Evolutionary conservation across 1,139 yeast species (phyloP), one percentile per base, ranked within the genome.

Genomic region (Scheffersomyces parashehatae): DNA sequence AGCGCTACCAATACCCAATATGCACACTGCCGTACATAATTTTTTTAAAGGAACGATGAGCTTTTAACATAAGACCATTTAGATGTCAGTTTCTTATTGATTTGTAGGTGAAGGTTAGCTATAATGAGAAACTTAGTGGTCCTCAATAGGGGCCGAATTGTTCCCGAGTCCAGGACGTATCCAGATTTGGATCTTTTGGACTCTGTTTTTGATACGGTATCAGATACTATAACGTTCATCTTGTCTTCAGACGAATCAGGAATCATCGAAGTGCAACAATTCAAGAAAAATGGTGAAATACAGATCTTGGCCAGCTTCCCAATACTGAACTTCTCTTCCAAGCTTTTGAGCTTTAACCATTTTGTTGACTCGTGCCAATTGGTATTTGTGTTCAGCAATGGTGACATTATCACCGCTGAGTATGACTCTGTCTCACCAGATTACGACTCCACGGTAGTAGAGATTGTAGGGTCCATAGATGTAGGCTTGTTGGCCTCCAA

Each of bases 381-480:
- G 43, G 73, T 85, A 2, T 75, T 85, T 47, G 82, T 85, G 2
- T 79, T 85, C 47, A 70, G 68, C 42, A 76, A 77, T 52, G 95
- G 95, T 52, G 93, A 85, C 58, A 79, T 85, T n/a, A 67, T 85
- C 29, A 72, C 79, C 13, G 83, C 85, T 2, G 76, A 81, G n/a
- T 85, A 85, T 54, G 85, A 81, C 50, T 64, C 74, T 12, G 51
- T 61, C 2, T 56, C 59, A 2, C 72, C 79, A 1, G 83, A 84
- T 55, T 71, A 74, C 37, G 81, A 79, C 38, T 64, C 76, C 16
- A 76, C 88, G 0, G 51, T 74, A 3, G 81, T 84, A 28, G 89
- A 84, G 58, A 84, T 91, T 44, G 93, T 87, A 6, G 98, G 98
- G 0, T 78, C 91, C 16, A 83, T 93, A 29, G 97, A 90, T 55